Evolutionary conservation across 345 rosid species (phyloP).

Genomic region (Euphorbia peplus): DNA sequence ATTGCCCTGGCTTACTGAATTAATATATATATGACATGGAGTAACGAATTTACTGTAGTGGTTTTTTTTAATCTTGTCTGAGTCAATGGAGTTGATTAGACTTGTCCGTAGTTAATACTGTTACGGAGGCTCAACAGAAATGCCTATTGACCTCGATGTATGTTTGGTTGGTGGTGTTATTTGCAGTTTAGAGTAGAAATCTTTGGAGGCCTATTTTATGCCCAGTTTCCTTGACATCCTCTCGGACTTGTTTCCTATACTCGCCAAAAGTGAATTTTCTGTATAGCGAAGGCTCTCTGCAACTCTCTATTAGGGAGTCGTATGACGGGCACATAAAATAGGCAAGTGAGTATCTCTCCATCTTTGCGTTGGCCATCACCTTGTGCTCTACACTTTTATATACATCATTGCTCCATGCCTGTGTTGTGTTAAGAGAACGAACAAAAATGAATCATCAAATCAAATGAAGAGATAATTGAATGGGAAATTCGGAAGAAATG

Average conservation of each 20-base stretch:
- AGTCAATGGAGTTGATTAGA: neutral
- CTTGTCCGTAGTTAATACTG: no score
- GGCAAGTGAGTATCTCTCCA: constrained; percentile 55
- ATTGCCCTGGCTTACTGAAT: neutral
- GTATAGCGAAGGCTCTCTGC: constrained; percentile 43
- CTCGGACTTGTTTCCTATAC: constrained; percentile 53
- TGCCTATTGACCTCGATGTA: neutral
- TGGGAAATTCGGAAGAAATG: neutral
- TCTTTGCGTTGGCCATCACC: constrained; percentile 44
- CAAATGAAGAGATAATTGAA: neutral
- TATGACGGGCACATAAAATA: constrained; percentile 66
- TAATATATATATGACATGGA: neutral
- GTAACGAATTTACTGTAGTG: neutral
- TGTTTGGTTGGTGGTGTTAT: neutral
- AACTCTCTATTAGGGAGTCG: constrained; percentile 50
- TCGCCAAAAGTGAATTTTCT: constrained; percentile 61
- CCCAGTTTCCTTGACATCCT: constrained; percentile 53
- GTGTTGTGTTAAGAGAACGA: neutral
- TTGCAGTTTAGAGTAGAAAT: constrained; percentile 28
- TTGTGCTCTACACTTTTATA: constrained; percentile 67
- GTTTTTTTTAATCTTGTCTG: neutral
- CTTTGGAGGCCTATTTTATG: constrained; percentile 62
- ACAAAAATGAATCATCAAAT: neutral
- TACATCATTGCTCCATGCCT: constrained; percentile 73
- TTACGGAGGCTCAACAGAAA: neutral